These are phyloP conservation scores for Huntiella abstrusa DNA, from an alignment of 2,329 filamentous ascomycete species.

Conservation along the genomic window DNA sequence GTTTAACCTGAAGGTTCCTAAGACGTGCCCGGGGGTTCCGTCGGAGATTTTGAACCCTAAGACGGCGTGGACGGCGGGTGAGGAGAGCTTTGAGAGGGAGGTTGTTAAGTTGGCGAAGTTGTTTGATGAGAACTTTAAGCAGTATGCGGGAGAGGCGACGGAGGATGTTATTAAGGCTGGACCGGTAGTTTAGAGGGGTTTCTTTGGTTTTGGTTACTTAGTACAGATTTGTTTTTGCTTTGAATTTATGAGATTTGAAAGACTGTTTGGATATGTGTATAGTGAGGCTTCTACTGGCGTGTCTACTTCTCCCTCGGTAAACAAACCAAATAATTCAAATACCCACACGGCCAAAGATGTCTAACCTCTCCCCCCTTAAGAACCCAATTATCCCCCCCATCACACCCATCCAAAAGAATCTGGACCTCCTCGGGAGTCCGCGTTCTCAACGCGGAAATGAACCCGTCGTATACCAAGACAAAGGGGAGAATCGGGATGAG, in stretches of 20 bases:
- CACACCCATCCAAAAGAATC: constrained; percentile 34
- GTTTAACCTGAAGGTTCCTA: constrained; percentile 96
- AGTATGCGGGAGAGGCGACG: constrained; percentile 74
- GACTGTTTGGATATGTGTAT: not conserved
- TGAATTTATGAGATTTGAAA: constrained; percentile 4
- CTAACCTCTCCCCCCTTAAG: constrained; percentile 26
- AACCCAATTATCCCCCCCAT: constrained; percentile 27
- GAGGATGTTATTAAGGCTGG: constrained; percentile 56
- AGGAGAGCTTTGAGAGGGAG: constrained; percentile 66
- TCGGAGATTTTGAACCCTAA: constrained; percentile 85
- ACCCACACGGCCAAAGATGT: constrained; percentile 32
- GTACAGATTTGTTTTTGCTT: constrained; percentile 4
- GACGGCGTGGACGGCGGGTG: constrained; percentile 73
- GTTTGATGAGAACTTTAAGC: constrained; percentile 95
- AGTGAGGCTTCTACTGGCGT: not conserved
- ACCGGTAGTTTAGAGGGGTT: constrained; percentile 18
- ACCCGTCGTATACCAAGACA: constrained; percentile 49
- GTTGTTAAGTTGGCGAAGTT: constrained; percentile 77
- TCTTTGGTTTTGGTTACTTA: not conserved
- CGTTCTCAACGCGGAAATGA: constrained; percentile 47
- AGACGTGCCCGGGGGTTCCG: constrained; percentile 72
- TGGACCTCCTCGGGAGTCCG: constrained; percentile 48
- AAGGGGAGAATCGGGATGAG: constrained; percentile 47
- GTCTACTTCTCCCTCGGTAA: constrained; percentile 18
- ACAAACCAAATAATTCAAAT: constrained; percentile 33